Conservation (phyloP, 2,329 filamentous ascomycete genomes). For the Colletotrichum sp. region DNA sequence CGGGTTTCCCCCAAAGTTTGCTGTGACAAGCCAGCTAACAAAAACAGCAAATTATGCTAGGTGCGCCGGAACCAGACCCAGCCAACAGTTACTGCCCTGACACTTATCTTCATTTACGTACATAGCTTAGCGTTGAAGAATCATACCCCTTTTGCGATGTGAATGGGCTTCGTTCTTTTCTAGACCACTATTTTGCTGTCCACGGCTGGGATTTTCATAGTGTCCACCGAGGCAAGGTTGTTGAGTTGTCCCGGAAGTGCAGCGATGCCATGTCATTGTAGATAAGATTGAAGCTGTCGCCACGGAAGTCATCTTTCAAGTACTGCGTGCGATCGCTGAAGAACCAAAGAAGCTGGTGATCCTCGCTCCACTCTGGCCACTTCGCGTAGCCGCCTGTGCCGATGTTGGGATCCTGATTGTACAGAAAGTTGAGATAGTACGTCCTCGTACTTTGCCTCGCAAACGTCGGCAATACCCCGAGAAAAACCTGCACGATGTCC, state of each 20-base stretch:
- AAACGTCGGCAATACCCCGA: slow-evolving; percentile 66
- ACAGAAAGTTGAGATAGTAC: slow-evolving; percentile 77
- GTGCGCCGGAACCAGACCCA: slow-evolving; percentile 1
- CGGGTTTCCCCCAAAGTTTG: not conserved
- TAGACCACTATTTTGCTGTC: not conserved
- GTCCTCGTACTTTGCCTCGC: slow-evolving; percentile 64
- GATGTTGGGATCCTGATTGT: slow-evolving; percentile 73
- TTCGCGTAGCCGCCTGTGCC: slow-evolving; percentile 41
- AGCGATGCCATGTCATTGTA: slow-evolving; percentile 21
- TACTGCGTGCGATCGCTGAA: slow-evolving; percentile 32
- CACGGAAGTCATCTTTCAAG: slow-evolving; percentile 43
- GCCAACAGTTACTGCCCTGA: slow-evolving; percentile 15
- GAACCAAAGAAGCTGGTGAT: slow-evolving; percentile 56
- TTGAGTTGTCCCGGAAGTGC: not conserved
- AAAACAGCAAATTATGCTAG: slow-evolving; percentile 3
- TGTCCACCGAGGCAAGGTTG: not conserved
- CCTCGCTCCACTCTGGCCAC: slow-evolving; percentile 48
- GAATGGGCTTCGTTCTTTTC: not conserved
- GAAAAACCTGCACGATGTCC: slow-evolving; percentile 74
- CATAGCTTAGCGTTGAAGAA: slow-evolving; percentile 7
- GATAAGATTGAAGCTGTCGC: slow-evolving; percentile 26
- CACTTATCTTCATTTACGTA: slow-evolving; percentile 9
- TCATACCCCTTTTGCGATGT: slow-evolving; percentile 2
- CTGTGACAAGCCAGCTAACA: not conserved
- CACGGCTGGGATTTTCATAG: not conserved